phyloP scores from a whole-genome alignment of 2,329 filamentous ascomycete genomes.

The Ophiostoma quercus region DNA sequence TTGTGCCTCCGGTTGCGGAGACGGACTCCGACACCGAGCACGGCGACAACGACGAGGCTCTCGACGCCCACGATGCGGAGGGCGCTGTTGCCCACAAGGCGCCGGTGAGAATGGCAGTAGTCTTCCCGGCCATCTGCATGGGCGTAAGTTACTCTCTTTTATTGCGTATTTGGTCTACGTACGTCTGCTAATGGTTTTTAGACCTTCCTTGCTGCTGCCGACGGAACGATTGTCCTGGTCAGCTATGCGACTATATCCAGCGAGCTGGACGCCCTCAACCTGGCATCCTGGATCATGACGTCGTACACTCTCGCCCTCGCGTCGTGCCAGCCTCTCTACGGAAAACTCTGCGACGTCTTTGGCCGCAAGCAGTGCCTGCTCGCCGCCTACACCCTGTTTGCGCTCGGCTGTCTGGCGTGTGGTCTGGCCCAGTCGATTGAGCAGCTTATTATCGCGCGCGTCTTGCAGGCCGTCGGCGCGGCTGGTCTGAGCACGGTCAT shows the following conservation, averaged over 20 bases:
- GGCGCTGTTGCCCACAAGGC: neutral
- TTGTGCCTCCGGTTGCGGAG: neutral
- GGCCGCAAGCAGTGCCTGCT: constrained; percentile 61
- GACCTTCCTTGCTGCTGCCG: constrained; percentile 20
- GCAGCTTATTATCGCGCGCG: constrained; percentile 35
- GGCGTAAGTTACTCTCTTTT: neutral
- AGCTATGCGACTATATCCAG: constrained; percentile 21
- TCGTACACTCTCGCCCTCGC: constrained; percentile 29
- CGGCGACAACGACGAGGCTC: neutral
- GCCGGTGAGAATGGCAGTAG: constrained; percentile 2
- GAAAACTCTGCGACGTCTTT: constrained; percentile 47
- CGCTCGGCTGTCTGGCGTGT: constrained; percentile 47
- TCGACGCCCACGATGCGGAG: neutral
- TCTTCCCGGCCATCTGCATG: constrained; percentile 12
- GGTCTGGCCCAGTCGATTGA: constrained; percentile 45
- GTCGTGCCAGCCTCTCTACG: constrained; percentile 64
- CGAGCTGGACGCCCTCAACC: constrained; percentile 17
- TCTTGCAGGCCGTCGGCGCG: constrained; percentile 48
- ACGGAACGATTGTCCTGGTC: constrained; percentile 18
- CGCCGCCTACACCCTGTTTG: constrained; percentile 44
- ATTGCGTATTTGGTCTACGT: neutral
- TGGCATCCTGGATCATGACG: constrained; percentile 21
- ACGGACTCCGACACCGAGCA: neutral
- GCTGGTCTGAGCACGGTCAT: constrained; percentile 60
- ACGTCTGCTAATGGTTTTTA: neutral